Percentiles rank a stretch among this genome's conserved stretches.
phyloP scores from a whole-genome alignment of 352 stramenopile genomes.

The Blastocystis sp. region DNA sequence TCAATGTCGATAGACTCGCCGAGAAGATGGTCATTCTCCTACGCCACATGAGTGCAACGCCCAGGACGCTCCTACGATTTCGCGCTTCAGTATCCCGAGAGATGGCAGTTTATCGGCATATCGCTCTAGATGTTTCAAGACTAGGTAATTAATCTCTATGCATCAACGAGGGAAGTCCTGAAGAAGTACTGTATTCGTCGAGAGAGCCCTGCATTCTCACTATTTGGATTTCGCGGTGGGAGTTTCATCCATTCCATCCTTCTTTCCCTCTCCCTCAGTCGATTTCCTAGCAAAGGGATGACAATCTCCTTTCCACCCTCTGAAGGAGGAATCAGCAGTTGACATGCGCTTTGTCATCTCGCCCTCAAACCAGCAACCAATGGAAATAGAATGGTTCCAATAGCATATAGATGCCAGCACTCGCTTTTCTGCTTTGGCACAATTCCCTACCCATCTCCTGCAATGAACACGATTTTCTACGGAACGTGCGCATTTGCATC shows the following conservation, averaged over 20 bases:
- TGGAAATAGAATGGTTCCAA: too few species aligned
- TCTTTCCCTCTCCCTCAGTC: background rate
- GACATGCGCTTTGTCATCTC: too few species aligned
- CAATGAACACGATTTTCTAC: slow-evolving; percentile 64
- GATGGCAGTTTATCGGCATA: slow-evolving; percentile 63
- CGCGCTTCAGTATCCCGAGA: slow-evolving; percentile 27
- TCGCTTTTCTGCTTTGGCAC: too few species aligned
- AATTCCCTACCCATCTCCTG: too few species aligned
- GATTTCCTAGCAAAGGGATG: background rate
- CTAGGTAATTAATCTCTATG: slow-evolving; percentile 66
- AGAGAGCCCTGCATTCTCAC: background rate
- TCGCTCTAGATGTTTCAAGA: slow-evolving; percentile 64
- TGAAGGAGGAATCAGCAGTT: too few species aligned
- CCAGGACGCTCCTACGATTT: slow-evolving; percentile 30
- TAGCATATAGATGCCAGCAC: too few species aligned
- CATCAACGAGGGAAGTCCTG: background rate
- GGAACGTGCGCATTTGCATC: slow-evolving; percentile 2
- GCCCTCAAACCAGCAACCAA: too few species aligned
- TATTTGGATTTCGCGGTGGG: slow-evolving; percentile 3
- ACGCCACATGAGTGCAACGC: background rate
- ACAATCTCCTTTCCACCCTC: background rate
- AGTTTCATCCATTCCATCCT: slow-evolving; percentile 1
- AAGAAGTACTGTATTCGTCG: slow-evolving; percentile 26
- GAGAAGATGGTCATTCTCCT: slow-evolving; percentile 63
- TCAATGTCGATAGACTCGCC: slow-evolving; percentile 55